Evolutionary conservation across 306 rosid species (phyloP).

Genomic region (Gillenia trifoliata): DNA sequence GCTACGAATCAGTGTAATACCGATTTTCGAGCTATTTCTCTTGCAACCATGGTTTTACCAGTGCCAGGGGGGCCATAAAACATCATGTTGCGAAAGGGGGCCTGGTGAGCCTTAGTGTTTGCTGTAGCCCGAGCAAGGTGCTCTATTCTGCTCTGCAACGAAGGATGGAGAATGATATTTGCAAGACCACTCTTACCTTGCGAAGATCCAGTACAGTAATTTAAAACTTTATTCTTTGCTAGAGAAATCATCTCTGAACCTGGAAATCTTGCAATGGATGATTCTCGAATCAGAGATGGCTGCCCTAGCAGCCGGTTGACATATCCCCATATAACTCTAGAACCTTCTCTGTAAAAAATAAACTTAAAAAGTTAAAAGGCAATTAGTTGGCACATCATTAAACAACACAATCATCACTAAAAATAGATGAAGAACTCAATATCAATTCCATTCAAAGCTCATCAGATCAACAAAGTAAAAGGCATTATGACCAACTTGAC

Average conservation of each 20-base stretch:
- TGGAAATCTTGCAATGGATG: conserved; percentile 82
- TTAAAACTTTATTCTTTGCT: conserved; percentile 56
- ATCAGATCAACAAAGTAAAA: neutral
- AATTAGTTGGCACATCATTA: conserved; percentile 20
- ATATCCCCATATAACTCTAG: conserved; percentile 95
- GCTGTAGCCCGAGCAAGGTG: conserved; percentile 91
- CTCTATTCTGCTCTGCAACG: conserved; percentile 73
- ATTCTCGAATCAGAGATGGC: conserved; percentile 95
- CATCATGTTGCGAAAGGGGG: conserved; percentile 95
- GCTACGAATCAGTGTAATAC: conserved; percentile 32
- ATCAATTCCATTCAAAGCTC: neutral
- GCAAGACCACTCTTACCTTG: conserved; percentile 58
- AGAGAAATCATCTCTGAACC: conserved; percentile 69
- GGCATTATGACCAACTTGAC: neutral
- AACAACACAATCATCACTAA: neutral
- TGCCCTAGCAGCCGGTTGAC: conserved; percentile 94
- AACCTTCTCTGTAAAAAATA: conserved; percentile 69
- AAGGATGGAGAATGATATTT: conserved; percentile 88
- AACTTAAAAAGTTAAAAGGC: conserved; percentile 13
- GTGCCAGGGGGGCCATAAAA: conserved; percentile 99
- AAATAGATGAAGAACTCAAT: neutral
- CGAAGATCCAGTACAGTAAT: conserved; percentile 35
- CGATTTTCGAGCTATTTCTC: conserved; percentile 92
- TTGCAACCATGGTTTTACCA: conserved; percentile 99
- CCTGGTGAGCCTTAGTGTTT: conserved; percentile 91